Evolutionary conservation across 257 asterid genomes (phyloP).

Genomic region (Mentha longifolia): DNA sequence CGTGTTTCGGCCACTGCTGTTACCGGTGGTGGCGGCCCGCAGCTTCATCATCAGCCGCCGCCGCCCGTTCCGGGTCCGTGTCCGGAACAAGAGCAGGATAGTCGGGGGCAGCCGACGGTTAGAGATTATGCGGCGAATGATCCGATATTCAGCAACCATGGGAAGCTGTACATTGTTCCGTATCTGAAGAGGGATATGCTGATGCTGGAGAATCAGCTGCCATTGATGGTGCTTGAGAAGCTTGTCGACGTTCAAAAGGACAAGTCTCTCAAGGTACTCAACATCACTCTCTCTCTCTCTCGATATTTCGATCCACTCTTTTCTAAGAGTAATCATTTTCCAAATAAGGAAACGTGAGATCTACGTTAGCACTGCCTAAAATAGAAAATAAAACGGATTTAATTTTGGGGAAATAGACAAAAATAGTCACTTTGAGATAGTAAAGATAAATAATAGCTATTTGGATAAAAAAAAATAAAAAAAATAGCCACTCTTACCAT

Average conservation of each 20-base stretch:
- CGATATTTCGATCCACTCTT: no score
- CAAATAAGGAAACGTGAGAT: no score
- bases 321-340: no score
- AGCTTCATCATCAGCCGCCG: not conserved
- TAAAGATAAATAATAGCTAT: no score
- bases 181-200: constrained; percentile 46
- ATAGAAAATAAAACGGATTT: no score
- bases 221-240: constrained; percentile 33
- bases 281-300: not conserved
- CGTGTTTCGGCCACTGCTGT: not conserved
- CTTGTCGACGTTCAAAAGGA: constrained; percentile 32
- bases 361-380: no score
- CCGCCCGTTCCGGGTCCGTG: not conserved
- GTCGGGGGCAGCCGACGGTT: not conserved
- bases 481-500: no score
- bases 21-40: not conserved
- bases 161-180: constrained; percentile 43
- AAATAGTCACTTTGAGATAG: no score
- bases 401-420: no score
- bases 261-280: constrained; percentile 24
- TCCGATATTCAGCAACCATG: constrained; percentile 53
- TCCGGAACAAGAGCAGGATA: not conserved
- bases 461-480: no score
- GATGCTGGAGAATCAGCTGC: constrained; percentile 49
- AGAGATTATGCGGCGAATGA: constrained; percentile 39